Percentiles rank a stretch among this genome's conserved stretches.
Evolutionary conservation across 2,329 filamentous ascomycete species (phyloP).

Genomic region (Clonostachys rhizophaga): DNA sequence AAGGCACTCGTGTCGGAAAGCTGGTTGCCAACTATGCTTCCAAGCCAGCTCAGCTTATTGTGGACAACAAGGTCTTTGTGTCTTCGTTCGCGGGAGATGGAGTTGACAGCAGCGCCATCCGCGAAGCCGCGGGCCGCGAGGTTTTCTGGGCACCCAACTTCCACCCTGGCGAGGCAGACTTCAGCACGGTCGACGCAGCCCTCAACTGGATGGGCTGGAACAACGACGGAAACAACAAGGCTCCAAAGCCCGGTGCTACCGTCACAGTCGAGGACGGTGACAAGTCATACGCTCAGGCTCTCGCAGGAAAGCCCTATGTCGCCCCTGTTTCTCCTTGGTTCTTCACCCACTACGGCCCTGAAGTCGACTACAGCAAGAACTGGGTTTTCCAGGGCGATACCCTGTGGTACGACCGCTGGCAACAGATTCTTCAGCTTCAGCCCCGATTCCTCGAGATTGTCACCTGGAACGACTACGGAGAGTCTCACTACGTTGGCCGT

Average conservation of each 20-base stretch:
- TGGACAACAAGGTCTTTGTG: slow-evolving; percentile 43
- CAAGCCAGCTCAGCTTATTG: slow-evolving; percentile 38
- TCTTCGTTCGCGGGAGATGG: slow-evolving; percentile 48
- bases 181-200: slow-evolving; percentile 36
- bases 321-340: slow-evolving; percentile 38
- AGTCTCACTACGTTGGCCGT: slow-evolving; percentile 49
- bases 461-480: slow-evolving; percentile 46
- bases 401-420: slow-evolving; percentile 56
- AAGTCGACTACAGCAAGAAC: slow-evolving; percentile 42
- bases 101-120: slow-evolving; percentile 33
- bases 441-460: slow-evolving; percentile 40
- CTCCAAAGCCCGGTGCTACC: slow-evolving; percentile 26
- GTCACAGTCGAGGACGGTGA: slow-evolving; percentile 35
- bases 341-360: slow-evolving; percentile 39
- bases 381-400: slow-evolving; percentile 55
- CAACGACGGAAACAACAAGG: slow-evolving; percentile 40
- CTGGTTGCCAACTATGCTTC: slow-evolving; percentile 39
- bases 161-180: slow-evolving; percentile 26
- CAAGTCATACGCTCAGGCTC: slow-evolving; percentile 20
- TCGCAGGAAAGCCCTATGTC: slow-evolving; percentile 40
- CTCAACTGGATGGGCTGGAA: slow-evolving; percentile 43
- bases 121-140: slow-evolving; percentile 31
- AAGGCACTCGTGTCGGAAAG: slow-evolving; percentile 31
- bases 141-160: slow-evolving; percentile 47
- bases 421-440: slow-evolving; percentile 31